These are phyloP conservation scores for Candida tallmaniae DNA, from an alignment of 805 yeast genomes.

Conservation along the genomic window DNA sequence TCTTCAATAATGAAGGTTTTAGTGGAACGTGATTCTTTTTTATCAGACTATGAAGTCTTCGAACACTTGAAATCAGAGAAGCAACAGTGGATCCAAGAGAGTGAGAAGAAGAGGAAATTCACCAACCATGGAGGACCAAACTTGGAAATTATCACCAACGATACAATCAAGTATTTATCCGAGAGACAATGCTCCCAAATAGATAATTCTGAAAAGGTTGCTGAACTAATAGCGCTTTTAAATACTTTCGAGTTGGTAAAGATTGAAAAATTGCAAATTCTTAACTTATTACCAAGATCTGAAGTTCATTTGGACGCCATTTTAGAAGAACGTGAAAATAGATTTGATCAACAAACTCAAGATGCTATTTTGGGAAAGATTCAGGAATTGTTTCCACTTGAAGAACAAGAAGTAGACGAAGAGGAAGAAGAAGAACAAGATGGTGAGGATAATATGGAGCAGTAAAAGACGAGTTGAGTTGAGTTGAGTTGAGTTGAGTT, in stretches of 20 bases:
- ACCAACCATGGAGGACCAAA: constrained; percentile 40
- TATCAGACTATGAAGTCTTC: constrained; percentile 64
- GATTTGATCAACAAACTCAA: constrained; percentile 68
- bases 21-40: constrained; percentile 49
- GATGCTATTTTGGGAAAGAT: constrained; percentile 56
- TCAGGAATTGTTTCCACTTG: constrained; percentile 47
- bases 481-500: neutral
- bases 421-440: constrained; percentile 3
- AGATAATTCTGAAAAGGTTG: constrained; percentile 18
- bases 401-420: constrained; percentile 22
- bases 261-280: constrained; percentile 78
- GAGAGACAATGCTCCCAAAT: constrained; percentile 22
- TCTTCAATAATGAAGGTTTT: constrained; percentile 43
- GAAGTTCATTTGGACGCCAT: constrained; percentile 75
- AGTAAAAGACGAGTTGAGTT: neutral
- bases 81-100: constrained; percentile 14
- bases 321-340: constrained; percentile 87
- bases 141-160: constrained; percentile 47
- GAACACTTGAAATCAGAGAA: constrained; percentile 43
- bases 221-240: constrained; percentile 41
- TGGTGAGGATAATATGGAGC: neutral
- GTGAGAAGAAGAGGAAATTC: constrained; percentile 26
- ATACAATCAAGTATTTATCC: constrained; percentile 38
- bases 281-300: constrained; percentile 75
- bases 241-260: constrained; percentile 61